Conservation (phyloP, 306 rosid species). For the Prosopis cineraria region DNA sequence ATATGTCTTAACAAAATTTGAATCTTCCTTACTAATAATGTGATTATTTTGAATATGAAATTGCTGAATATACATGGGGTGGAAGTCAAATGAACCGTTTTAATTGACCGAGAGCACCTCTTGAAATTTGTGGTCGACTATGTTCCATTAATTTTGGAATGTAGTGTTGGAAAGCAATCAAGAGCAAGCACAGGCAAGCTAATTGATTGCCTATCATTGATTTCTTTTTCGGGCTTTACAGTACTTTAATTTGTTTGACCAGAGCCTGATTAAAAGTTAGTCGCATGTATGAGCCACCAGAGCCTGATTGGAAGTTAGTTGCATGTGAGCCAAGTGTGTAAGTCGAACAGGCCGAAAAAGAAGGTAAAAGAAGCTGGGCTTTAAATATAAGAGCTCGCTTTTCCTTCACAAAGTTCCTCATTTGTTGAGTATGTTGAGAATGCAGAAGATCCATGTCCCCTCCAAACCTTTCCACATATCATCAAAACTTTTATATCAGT, state of each 20-base stretch:
- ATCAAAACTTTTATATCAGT: slow-evolving; percentile 19
- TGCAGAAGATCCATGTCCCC: slow-evolving; percentile 6
- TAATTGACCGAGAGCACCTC: slow-evolving; percentile 5
- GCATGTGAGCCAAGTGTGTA: background rate
- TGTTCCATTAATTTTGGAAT: background rate
- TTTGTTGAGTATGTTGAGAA: slow-evolving; percentile 1
- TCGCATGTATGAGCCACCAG: background rate
- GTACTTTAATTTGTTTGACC: slow-evolving; percentile 24
- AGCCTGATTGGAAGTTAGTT: background rate
- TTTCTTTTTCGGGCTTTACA: slow-evolving; percentile 3
- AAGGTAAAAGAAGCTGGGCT: background rate
- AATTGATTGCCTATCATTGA: slow-evolving; percentile 20
- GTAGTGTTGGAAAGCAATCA: background rate
- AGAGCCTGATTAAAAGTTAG: background rate
- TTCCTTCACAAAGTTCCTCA: slow-evolving; percentile 1
- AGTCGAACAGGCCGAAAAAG: background rate
- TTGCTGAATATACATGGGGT: background rate
- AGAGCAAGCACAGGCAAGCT: slow-evolving; percentile 23
- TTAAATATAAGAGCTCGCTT: slow-evolving; percentile 11
- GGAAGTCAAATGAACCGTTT: background rate
- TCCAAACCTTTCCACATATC: background rate
- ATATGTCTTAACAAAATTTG: no score
- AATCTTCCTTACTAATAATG: no score
- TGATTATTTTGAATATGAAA: no score
- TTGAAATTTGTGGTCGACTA: background rate